Evolutionary conservation across 176 grass and related monocot species (phyloP).

Genomic region (Cenchrus purpureus): DNA sequence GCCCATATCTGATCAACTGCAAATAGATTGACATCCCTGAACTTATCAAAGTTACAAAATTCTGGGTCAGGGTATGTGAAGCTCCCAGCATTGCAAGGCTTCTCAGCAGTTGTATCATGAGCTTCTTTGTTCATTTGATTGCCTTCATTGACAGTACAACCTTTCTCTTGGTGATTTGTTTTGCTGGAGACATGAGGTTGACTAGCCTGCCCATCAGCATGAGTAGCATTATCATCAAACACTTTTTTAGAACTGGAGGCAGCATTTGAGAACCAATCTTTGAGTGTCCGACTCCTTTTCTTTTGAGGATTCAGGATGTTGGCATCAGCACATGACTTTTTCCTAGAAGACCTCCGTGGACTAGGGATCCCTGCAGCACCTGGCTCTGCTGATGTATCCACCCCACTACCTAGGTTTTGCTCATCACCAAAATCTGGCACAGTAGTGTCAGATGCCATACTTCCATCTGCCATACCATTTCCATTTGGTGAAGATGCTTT

Average conservation of each 20-base stretch:
- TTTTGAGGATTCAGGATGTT: neutral
- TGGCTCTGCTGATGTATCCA: conserved; percentile 42
- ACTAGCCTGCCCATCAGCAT: conserved; percentile 15
- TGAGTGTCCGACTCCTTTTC: conserved; percentile 44
- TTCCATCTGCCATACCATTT: conserved; percentile 21
- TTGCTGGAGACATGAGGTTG: conserved; percentile 38
- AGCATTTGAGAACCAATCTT: conserved; percentile 45
- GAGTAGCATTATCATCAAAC: conserved; percentile 17
- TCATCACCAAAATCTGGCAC: conserved; percentile 20
- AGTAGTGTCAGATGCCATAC: conserved; percentile 30
- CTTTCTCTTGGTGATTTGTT: conserved; percentile 32
- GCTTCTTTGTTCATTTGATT: conserved; percentile 28
- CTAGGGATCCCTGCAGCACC: conserved; percentile 35
- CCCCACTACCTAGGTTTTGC: conserved; percentile 14
- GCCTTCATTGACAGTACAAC: conserved; percentile 22
- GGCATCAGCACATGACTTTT: conserved; percentile 37
- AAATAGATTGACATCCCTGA: conserved; percentile 60
- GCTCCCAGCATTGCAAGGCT: conserved; percentile 32
- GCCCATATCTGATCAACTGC: conserved; percentile 78
- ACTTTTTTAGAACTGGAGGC: conserved; percentile 28
- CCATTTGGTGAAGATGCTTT: conserved; percentile 34
- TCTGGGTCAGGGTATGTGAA: conserved; percentile 73
- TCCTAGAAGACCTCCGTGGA: conserved; percentile 54
- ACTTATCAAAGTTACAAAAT: conserved; percentile 70
- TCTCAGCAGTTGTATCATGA: conserved; percentile 35